A percentile compares a stretch with the other conserved stretches of the same genome.
Evolutionary conservation across 805 yeast genomes (phyloP).

Genomic region (Yamadazyma tumulicola): DNA sequence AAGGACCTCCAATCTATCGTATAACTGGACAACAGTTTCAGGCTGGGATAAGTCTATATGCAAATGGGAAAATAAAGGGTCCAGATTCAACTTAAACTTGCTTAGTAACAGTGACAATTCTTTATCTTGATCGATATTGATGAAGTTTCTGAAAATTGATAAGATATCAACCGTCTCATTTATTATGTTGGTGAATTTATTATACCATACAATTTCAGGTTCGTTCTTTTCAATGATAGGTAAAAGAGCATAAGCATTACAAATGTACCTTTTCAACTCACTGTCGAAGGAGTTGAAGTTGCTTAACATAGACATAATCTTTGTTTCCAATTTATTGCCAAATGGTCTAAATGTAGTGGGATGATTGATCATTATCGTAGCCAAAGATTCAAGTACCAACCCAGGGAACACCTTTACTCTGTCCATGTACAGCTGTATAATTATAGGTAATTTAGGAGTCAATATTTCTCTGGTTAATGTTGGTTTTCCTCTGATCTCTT

Average conservation of each 20-base stretch:
- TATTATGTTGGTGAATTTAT: conserved; percentile 45
- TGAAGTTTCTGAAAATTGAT: conserved; percentile 53
- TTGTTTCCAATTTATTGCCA: conserved; percentile 56
- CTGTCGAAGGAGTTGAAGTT: conserved; percentile 26
- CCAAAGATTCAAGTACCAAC: conserved; percentile 31
- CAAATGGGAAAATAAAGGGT: conserved; percentile 42
- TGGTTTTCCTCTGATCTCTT: conserved; percentile 70
- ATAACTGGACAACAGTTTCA: conserved; percentile 46
- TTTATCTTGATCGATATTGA: conserved; percentile 59
- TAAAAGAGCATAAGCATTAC: conserved; percentile 51
- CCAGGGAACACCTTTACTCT: conserved; percentile 27
- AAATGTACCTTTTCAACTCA: conserved; percentile 38
- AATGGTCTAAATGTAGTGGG: conserved; percentile 82
- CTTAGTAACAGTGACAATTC: conserved; percentile 34
- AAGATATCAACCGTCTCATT: conserved; percentile 54
- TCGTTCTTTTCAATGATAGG: conserved; percentile 55
- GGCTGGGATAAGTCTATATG: conserved; percentile 59
- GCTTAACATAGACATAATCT: conserved; percentile 32
- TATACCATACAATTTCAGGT: conserved; percentile 44
- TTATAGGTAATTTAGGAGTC: conserved; percentile 70
- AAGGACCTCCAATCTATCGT: conserved; percentile 48
- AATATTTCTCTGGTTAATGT: conserved; percentile 78
- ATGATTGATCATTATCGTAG: conserved; percentile 48
- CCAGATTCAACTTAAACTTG: conserved; percentile 20
- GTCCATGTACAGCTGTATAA: conserved; percentile 53